Base-by-base conservation (phyloP, 202 grass and related monocot species). In the Zoysia matrella region DNA sequence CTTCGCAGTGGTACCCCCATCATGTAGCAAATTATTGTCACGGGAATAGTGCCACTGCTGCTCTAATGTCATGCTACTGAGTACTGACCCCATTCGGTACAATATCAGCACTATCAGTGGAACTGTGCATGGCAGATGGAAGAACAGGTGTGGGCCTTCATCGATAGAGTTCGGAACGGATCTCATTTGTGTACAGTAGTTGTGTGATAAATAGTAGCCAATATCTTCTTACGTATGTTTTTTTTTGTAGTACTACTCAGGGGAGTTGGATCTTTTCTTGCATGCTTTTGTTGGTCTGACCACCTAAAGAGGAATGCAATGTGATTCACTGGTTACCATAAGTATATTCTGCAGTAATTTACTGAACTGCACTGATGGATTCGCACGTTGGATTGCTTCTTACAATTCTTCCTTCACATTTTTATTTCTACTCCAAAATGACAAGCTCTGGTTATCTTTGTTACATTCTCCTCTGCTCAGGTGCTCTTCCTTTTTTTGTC, bases 11-110 rank as follows among this genome's bases (percentile, higher is more conserved):
- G 75, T 80, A 69, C 57, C 65, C 36, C 64, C 75, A 80, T 87
- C 88, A 76, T 80, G 71, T 53, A 69, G 56, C 63, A 90, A 83
- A 90, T 90, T 87, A 90, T 90, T 90, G 84, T 83, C 80, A 72
- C 78, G 45, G 71, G 70, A 86, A 75, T 76, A 80, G 88, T 87
- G 80, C 52, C 48, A 58, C 64, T 80, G 75, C 57, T 75, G 80
- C 75, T 80, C 81, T 76, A 84, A 87, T 90, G 80, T 36, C 75
- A 66, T 87, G 88, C 88, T 22, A 22, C 22, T 22, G 22, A 22
- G 22, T 83, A 15, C 80, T 47, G 84, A 54, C 40, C 80, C 83
- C 84, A 72, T 60, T 56, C 47, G 51, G 76, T 75, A 71, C 80
- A 80, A 80, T 90, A 67, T 84, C 80, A 71, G 75, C 79, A 74